phyloP scores from a whole-genome alignment of 768 basidiomycete species.

The Nidularia sp. region DNA sequence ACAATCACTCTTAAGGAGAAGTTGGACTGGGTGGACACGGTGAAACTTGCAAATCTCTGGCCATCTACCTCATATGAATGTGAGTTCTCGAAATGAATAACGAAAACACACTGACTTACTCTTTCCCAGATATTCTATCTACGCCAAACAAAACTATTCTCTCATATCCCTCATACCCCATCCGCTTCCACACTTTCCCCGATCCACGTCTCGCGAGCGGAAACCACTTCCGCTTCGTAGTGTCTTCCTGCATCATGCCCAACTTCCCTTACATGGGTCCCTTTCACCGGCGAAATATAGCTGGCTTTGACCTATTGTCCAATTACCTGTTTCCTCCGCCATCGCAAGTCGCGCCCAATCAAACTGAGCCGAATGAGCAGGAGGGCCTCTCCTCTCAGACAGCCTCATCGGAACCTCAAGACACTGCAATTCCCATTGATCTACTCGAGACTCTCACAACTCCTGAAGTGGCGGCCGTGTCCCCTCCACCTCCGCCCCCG shows the following conservation, averaged over 20 bases:
- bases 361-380: too few relatives aligned
- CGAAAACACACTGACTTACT: slow-evolving; percentile 3
- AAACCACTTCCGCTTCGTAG: slow-evolving; percentile 64
- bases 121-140: slow-evolving; percentile 35
- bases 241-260: slow-evolving; percentile 61
- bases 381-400: too few relatives aligned
- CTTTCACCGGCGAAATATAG: slow-evolving; percentile 45
- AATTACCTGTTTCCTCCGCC: slow-evolving; percentile 40
- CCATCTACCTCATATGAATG: slow-evolving; percentile 71
- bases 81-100: slow-evolving; percentile 22
- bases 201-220: slow-evolving; percentile 56
- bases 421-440: not conserved
- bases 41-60: slow-evolving; percentile 55
- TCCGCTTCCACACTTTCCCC: slow-evolving; percentile 71
- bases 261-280: slow-evolving; percentile 72
- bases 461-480: not conserved
- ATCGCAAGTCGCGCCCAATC: slow-evolving; percentile 1
- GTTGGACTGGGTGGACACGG: slow-evolving; percentile 58
- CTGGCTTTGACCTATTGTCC: slow-evolving; percentile 62
- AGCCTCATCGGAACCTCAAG: not conserved
- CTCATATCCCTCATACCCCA: slow-evolving; percentile 45
- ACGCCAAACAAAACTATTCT: slow-evolving; percentile 39
- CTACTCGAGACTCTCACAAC: not conserved
- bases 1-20: slow-evolving; percentile 34
- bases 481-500: slow-evolving; percentile 11